phyloP scores from a whole-genome alignment of 345 rosid species.

The Turnera subulata region DNA sequence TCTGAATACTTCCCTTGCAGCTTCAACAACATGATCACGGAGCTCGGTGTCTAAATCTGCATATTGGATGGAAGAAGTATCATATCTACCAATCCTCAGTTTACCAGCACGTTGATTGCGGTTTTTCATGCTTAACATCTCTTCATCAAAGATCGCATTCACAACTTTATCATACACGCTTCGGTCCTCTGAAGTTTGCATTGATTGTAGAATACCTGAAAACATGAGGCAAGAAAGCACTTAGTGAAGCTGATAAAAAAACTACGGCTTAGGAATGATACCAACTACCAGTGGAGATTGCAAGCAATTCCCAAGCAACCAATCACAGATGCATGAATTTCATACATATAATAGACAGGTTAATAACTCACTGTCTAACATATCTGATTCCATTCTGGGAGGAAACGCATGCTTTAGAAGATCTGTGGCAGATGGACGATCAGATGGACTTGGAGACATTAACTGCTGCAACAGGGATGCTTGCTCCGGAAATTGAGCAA shows the following conservation, averaged over 20 bases:
- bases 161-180: slow-evolving; percentile 82
- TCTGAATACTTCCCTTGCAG: slow-evolving; percentile 73
- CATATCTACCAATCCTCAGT: slow-evolving; percentile 34
- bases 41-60: slow-evolving; percentile 63
- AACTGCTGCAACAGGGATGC: slow-evolving; percentile 63
- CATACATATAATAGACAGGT: neutral
- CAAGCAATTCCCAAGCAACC: neutral
- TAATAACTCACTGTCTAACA: slow-evolving; percentile 69
- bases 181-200: slow-evolving; percentile 86
- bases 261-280: no score
- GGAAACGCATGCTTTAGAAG: slow-evolving; percentile 81
- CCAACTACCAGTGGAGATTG: neutral
- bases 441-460: slow-evolving; percentile 94
- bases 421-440: slow-evolving; percentile 92
- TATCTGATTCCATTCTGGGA: slow-evolving; percentile 85
- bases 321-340: neutral
- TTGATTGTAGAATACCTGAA: slow-evolving; percentile 73
- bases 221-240: slow-evolving; percentile 18
- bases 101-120: slow-evolving; percentile 41
- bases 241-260: slow-evolving; percentile 15
- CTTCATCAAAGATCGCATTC: slow-evolving; percentile 76
- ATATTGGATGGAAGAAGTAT: slow-evolving; percentile 45
- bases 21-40: slow-evolving; percentile 73
- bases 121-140: slow-evolving; percentile 45
- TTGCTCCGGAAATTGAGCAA: slow-evolving; percentile 81